Evolutionary conservation across 2,329 filamentous ascomycete species (phyloP).

Genomic region (Hypoxylon sp.): DNA sequence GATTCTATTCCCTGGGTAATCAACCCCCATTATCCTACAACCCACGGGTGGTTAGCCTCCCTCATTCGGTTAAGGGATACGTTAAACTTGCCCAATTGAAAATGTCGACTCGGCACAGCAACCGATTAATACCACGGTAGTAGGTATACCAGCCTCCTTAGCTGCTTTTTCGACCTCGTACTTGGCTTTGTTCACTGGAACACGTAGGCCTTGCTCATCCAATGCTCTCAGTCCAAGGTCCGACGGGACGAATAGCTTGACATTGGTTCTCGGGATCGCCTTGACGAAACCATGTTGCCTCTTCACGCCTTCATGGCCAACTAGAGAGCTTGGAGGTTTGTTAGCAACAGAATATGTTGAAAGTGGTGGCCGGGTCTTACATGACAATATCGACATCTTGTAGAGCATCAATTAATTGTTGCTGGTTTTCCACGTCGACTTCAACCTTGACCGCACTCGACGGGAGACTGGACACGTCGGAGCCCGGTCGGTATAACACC

Average conservation of each 20-base stretch:
- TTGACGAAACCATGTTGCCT: slow-evolving; percentile 50
- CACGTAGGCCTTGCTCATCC: slow-evolving; percentile 47
- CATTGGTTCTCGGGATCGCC: slow-evolving; percentile 49
- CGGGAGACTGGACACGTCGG: slow-evolving; percentile 48
- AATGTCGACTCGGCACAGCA: slow-evolving; percentile 51
- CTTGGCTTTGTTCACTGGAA: slow-evolving; percentile 48
- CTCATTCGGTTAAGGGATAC: not conserved
- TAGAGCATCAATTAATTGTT: slow-evolving; percentile 42
- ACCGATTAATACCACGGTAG: slow-evolving; percentile 44
- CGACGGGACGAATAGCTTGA: slow-evolving; percentile 52
- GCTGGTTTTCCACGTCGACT: slow-evolving; percentile 43
- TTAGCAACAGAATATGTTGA: slow-evolving; percentile 13
- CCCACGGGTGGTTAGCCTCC: slow-evolving; percentile 11
- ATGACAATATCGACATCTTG: slow-evolving; percentile 48
- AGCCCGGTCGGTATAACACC: slow-evolving; percentile 49
- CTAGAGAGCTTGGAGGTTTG: slow-evolving; percentile 44
- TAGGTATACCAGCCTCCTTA: slow-evolving; percentile 47
- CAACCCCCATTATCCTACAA: slow-evolving; percentile 45
- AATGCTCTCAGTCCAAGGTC: slow-evolving; percentile 46
- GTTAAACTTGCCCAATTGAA: slow-evolving; percentile 40
- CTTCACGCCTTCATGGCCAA: slow-evolving; percentile 45
- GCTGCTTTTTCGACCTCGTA: slow-evolving; percentile 47
- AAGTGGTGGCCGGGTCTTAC: slow-evolving; percentile 29
- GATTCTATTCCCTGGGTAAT: slow-evolving; percentile 43
- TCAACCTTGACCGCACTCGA: slow-evolving; percentile 34